phyloP scores from a whole-genome alignment of 805 yeast genomes.

The Hanseniaspora vineae region DNA sequence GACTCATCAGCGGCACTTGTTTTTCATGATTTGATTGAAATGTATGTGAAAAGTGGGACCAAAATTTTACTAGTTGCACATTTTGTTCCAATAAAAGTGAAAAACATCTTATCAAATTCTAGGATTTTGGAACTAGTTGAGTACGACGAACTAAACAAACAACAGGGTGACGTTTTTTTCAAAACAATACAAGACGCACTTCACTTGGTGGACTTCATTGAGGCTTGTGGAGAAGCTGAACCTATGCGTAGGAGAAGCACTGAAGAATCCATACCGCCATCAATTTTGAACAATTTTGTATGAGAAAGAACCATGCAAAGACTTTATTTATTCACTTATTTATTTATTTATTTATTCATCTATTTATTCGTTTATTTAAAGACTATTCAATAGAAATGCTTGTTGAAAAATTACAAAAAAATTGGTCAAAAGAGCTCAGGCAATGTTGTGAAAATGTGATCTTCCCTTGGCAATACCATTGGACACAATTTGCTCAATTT shows the following conservation, averaged over 20 bases:
- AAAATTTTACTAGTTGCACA: slow-evolving; percentile 39
- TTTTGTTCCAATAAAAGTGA: slow-evolving; percentile 44
- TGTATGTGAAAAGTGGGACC: slow-evolving; percentile 42
- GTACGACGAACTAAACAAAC: slow-evolving; percentile 1
- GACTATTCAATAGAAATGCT: no score
- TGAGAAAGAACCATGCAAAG: no score
- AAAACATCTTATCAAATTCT: slow-evolving; percentile 37
- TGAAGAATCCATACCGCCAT: slow-evolving; percentile 8
- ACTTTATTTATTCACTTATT: slow-evolving; percentile 18
- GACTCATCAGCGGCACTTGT: slow-evolving; percentile 76
- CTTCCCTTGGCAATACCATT: slow-evolving; percentile 53
- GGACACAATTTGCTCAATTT: slow-evolving; percentile 64
- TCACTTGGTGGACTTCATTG: neutral
- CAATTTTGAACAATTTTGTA: neutral
- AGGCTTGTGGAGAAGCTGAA: neutral
- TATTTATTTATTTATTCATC: neutral
- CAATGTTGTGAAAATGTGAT: slow-evolving; percentile 48
- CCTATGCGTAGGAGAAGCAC: neutral
- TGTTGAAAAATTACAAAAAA: no score
- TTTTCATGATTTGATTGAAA: slow-evolving; percentile 42
- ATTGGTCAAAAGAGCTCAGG: slow-evolving; percentile 13
- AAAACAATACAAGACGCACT: neutral
- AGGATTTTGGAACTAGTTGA: slow-evolving; percentile 36
- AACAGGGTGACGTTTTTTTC: neutral
- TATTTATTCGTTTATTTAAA: neutral